Evolutionary conservation across 78 protist species (phyloP).

Genomic region (Isochrysis galbana): DNA sequence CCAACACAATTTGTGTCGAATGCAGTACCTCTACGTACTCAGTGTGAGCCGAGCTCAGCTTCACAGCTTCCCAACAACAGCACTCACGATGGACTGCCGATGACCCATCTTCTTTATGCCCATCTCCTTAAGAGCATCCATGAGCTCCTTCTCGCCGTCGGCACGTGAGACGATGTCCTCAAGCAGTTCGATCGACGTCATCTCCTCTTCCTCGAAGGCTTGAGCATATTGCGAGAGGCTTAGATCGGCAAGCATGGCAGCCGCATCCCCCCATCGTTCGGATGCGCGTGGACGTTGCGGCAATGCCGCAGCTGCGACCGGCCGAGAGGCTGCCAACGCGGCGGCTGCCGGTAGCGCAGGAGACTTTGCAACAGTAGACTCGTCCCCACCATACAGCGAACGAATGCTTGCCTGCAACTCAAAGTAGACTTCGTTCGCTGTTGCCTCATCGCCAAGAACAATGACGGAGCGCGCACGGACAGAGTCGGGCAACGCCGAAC

Average conservation of each 20-base stretch:
- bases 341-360: background rate
- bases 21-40: too few relatives aligned
- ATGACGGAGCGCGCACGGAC: background rate
- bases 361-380: too few relatives aligned
- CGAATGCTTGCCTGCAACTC: conserved; percentile 6
- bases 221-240: background rate
- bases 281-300: background rate
- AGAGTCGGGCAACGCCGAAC: background rate
- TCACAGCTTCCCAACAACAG: conserved; percentile 15
- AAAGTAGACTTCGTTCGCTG: background rate
- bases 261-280: background rate
- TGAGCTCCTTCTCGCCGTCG: conserved; percentile 27
- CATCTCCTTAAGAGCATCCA: conserved; percentile 27
- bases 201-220: conserved; percentile 1
- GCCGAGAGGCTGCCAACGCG: background rate
- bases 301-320: background rate
- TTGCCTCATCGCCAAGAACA: background rate
- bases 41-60: too few relatives aligned
- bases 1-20: too few relatives aligned
- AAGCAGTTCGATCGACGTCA: conserved; percentile 25
- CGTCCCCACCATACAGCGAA: background rate
- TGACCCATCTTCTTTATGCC: conserved; percentile 18
- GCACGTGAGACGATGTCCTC: conserved; percentile 9
- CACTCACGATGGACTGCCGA: conserved; percentile 6
- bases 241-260: background rate